These are phyloP conservation scores for Fraxinus baroniana DNA, from an alignment of 305 asterid genomes.

Conservation along the genomic window DNA sequence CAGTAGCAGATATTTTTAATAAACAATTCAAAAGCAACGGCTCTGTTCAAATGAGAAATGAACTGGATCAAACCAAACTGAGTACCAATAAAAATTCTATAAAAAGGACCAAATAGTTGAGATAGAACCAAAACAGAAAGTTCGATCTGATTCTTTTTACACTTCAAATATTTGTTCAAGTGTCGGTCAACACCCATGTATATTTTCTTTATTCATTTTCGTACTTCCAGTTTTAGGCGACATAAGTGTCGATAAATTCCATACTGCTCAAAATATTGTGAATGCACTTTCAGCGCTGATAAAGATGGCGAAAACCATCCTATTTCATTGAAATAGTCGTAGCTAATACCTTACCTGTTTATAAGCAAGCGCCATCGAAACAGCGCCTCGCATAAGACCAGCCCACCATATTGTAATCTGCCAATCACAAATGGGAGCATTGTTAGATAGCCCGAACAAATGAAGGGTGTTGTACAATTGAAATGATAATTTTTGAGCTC, in stretches of 20 bases:
- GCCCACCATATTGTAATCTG: conserved; percentile 95
- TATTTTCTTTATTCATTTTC: background rate
- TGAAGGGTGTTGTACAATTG: conserved; percentile 1
- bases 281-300: background rate
- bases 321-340: background rate
- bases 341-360: conserved; percentile 57
- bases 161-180: background rate
- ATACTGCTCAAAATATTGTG: background rate
- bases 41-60: background rate
- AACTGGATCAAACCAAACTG: background rate
- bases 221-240: background rate
- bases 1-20: background rate
- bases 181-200: background rate
- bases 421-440: conserved; percentile 18
- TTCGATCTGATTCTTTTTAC: background rate
- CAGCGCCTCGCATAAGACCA: conserved; percentile 97
- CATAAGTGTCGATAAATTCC: background rate
- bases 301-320: background rate
- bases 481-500: conserved; percentile 21
- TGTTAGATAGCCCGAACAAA: conserved; percentile 14
- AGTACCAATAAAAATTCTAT: background rate
- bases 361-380: conserved; percentile 96
- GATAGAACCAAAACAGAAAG: background rate
- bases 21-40: background rate
- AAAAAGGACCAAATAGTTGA: background rate